Evolutionary conservation across 1,284 basidiomycete species (phyloP), one percentile per base, ranked within the genome.

Genomic region (Hypsizygus ulmarius): DNA sequence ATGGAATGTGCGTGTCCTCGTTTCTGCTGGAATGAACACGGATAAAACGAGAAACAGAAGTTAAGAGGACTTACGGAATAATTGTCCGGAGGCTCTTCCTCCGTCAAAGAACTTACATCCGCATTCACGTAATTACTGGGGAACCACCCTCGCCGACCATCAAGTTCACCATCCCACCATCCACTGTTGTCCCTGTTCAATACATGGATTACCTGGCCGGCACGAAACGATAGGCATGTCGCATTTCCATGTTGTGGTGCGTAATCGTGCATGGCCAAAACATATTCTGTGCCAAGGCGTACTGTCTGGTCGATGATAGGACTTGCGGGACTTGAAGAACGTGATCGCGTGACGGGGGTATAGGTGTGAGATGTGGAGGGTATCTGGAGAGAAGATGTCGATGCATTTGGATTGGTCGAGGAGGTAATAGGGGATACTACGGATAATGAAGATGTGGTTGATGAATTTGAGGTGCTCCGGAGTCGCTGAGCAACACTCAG

Each of bases 141-240:
- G 67, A 98, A 98, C 96, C 96, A 99, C n/a, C 97, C 97, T 58
- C 93, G 73, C 46, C 84, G 71, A 4, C 81, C 85, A 43, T 88
- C 87, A 15, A 97, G 69, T 68, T 98, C 93, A 8, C 97, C 96
- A 63, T 99, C 95, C 96, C 96, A 98, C 97, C 97, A 99, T 0
- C 96, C 97, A 52, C 88, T 92, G 0, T 77, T 56, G 67, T 98
- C 94, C 54, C 85, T 80, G 61, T 91, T 92, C 48, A 92, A 75
- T 21, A 98, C 93, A 52, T 85, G 85, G 52, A 99, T 94, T 44
- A 96, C 78, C 64, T 98, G 90, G 1, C 96, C 95, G 0, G 89
- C 85, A 25, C 79, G 79, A 70, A 99, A 97, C 25, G 86, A 78
- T 36, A 99, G 80, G 68, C 93, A 96, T 14, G 90, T 90, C 14